Percentiles rank a stretch among this genome's conserved stretches.
These are phyloP conservation scores for Elaeis oleifera DNA, from an alignment of 202 grass and related monocot genomes.

Conservation along the genomic window DNA sequence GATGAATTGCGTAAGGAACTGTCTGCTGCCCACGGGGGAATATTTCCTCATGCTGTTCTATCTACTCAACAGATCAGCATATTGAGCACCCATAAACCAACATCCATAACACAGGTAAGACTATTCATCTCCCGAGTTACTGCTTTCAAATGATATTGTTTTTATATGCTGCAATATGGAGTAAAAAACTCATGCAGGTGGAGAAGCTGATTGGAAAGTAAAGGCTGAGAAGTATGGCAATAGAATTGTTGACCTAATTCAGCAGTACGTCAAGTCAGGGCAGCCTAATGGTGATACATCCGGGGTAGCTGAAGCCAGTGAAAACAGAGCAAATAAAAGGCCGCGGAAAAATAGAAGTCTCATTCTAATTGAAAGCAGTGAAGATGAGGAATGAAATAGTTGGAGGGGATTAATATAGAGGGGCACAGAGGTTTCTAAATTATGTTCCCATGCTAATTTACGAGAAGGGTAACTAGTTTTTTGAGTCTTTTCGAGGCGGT, in stretches of 20 bases:
- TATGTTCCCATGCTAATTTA: too few species aligned
- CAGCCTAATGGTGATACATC: conserved; percentile 8
- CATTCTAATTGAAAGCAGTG: conserved; percentile 56
- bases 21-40: conserved; percentile 39
- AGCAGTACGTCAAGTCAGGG: conserved; percentile 18
- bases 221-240: conserved; percentile 62
- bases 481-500: too few species aligned
- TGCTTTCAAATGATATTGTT: not conserved
- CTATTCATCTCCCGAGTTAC: not conserved
- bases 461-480: too few species aligned
- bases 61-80: conserved; percentile 54
- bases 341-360: conserved; percentile 53
- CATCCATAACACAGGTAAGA: conserved; percentile 45
- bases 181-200: conserved; percentile 32
- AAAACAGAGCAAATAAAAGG: conserved; percentile 32
- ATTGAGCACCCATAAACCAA: conserved; percentile 49
- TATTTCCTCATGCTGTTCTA: conserved; percentile 72
- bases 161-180: not conserved
- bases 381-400: conserved; percentile 26
- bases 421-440: too few species aligned
- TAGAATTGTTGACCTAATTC: conserved; percentile 54
- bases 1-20: conserved; percentile 59
- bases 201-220: conserved; percentile 84
- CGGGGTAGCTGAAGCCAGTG: not conserved
- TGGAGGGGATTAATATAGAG: not conserved